Evolutionary conservation across 306 rosid genomes (phyloP), one percentile per base, ranked within the genome.

Genomic region (Canavalia gladiata): DNA sequence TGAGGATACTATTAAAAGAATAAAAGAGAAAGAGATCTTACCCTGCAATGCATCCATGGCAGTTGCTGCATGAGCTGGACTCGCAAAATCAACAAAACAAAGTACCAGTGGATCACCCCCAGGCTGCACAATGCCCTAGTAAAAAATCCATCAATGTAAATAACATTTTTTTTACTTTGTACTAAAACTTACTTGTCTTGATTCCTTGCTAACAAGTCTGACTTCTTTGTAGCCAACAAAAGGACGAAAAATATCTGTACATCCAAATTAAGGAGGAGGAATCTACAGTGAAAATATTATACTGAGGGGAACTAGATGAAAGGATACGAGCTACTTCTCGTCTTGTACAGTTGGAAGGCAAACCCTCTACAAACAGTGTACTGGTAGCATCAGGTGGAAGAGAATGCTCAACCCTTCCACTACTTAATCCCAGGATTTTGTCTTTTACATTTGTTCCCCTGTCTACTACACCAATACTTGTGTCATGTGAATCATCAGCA

Each of bases 241-340:
- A 64, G 99, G 99, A 82, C 99, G 97, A 81, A 95, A 95, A 51
- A 95, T 95, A 86, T 95, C 99, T 95, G 75, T 31, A 50, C 45
- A 74, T 39, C 42, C 25, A 56, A 81, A 92, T 90, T 78, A 91
- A 90, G 90, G 89, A 73, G n/a, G 71, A 85, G 30, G 11, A 85
- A 85, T 72, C 68, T 18, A 64, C 71, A 78, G 71, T 50, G 49
- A 51, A 81, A 82, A 50, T 25, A 69, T 68, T 71, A 5, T 34
- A 55, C 28, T 31, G 60, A 25, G 37, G 65, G 49, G 43, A 30
- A 73, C 11, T 64, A 47, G 33, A 71, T 30, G 60, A 80, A 90
- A 95, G 91, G 97, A 95, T 95, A 95, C 99, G 99, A 79, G 99
- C 99, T 51, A 95, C 95, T 90, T 95, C 99, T 66, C 99, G 95